A percentile compares a stretch with the other conserved stretches of the same genome.
Conservation (phyloP, 2,329 filamentous ascomycete genomes). For the Xylariomycetidae sp. region DNA sequence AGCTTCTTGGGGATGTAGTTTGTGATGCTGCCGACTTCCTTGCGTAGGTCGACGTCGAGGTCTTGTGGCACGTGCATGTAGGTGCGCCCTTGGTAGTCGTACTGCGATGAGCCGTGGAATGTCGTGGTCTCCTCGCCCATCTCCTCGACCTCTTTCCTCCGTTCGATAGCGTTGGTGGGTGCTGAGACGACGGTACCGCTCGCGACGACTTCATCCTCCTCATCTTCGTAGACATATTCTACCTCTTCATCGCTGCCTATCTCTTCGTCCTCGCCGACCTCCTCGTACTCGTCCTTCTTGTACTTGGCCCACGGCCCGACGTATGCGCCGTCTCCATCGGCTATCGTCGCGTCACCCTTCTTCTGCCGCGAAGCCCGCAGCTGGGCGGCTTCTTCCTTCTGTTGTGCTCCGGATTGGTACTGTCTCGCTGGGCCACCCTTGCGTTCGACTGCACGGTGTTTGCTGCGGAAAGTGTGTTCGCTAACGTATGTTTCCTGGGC, state of each 20-base stretch:
- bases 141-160: constrained; percentile 53
- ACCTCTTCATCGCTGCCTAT: constrained; percentile 75
- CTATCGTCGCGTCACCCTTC: constrained; percentile 77
- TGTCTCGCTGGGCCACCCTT: constrained; percentile 52
- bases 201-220: constrained; percentile 52
- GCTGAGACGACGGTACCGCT: constrained; percentile 57
- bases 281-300: constrained; percentile 63
- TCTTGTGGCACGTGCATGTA: constrained; percentile 98
- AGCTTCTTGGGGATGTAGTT: constrained; percentile 96
- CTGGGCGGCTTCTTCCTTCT: constrained; percentile 65
- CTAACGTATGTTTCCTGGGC: constrained; percentile 86
- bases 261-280: constrained; percentile 67
- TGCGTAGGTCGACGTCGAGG: constrained; percentile 76
- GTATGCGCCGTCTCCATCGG: constrained; percentile 83
- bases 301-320: constrained; percentile 94
- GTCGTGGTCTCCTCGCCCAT: constrained; percentile 71
- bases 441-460: constrained; percentile 77
- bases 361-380: constrained; percentile 71
- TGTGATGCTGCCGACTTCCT: constrained; percentile 71
- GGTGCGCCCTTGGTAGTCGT: constrained; percentile 90
- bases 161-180: constrained; percentile 46
- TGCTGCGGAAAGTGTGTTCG: constrained; percentile 82
- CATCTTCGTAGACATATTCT: constrained; percentile 71
- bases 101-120: constrained; percentile 77
- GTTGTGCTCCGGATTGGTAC: constrained; percentile 45